Conservation (phyloP, 139 green algal genomes). For the Picochlorum sp. region DNA sequence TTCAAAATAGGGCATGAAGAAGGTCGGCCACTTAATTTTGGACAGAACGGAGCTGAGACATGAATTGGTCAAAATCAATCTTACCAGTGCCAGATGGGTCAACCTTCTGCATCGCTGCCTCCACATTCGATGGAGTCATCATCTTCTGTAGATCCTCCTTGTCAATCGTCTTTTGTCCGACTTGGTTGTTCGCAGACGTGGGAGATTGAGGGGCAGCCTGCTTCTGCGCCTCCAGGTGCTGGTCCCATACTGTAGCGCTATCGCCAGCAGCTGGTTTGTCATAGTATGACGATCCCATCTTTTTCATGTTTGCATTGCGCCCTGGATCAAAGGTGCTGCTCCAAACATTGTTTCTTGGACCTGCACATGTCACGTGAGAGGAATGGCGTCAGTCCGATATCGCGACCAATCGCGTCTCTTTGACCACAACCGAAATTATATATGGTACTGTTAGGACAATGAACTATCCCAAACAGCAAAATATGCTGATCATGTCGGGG, state of each 20-base stretch:
- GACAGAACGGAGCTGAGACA: neutral
- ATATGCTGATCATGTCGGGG: too few relatives aligned
- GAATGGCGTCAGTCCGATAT: neutral
- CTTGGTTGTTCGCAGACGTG: slow-evolving; percentile 3
- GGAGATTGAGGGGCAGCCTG: neutral
- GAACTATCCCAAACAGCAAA: too few relatives aligned
- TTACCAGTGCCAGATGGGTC: neutral
- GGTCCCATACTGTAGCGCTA: neutral
- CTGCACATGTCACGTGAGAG: slow-evolving; percentile 3
- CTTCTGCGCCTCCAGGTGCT: slow-evolving; percentile 3
- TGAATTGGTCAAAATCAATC: slow-evolving; percentile 1
- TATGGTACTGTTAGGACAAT: too few relatives aligned
- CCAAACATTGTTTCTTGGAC: slow-evolving; percentile 7
- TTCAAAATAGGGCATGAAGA: too few relatives aligned
- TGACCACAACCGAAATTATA: too few relatives aligned
- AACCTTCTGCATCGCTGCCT: neutral
- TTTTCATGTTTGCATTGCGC: slow-evolving; percentile 5
- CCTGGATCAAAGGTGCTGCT: slow-evolving; percentile 10
- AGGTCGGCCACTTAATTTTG: too few relatives aligned
- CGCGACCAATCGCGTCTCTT: too few relatives aligned
- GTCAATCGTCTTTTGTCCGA: neutral
- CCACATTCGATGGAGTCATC: neutral
- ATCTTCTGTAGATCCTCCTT: neutral
- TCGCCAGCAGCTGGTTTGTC: neutral
- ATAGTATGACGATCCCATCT: slow-evolving; percentile 6